These are phyloP conservation scores for Dryas drummondii DNA, from an alignment of 306 rosid genomes.

Conservation along the genomic window DNA sequence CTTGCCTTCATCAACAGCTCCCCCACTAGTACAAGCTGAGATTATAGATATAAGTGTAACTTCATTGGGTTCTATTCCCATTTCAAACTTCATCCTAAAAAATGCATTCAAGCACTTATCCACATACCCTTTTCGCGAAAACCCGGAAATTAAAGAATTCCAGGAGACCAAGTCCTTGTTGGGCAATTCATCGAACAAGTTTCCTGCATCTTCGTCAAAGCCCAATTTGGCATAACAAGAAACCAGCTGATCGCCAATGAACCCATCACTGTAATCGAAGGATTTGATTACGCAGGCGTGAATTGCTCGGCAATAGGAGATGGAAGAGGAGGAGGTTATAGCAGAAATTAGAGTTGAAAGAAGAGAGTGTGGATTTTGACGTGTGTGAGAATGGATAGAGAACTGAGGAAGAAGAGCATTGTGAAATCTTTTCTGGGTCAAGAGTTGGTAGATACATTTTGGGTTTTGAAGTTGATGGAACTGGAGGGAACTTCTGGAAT, in stretches of 20 bases:
- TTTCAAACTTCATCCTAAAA: slow-evolving; percentile 42
- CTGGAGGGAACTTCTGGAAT: background rate
- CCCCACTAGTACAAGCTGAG: slow-evolving; percentile 50
- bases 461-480: slow-evolving; percentile 7
- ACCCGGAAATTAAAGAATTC: slow-evolving; percentile 72
- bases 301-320: slow-evolving; percentile 45
- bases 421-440: slow-evolving; percentile 17
- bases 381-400: background rate
- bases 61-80: slow-evolving; percentile 45
- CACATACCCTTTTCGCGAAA: slow-evolving; percentile 43
- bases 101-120: slow-evolving; percentile 47
- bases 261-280: slow-evolving; percentile 57
- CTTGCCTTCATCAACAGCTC: slow-evolving; percentile 43
- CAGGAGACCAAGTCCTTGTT: slow-evolving; percentile 60
- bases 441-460: slow-evolving; percentile 21
- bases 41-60: slow-evolving; percentile 50
- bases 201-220: slow-evolving; percentile 44
- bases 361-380: slow-evolving; percentile 29
- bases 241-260: slow-evolving; percentile 71
- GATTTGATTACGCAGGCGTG: slow-evolving; percentile 68
- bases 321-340: slow-evolving; percentile 45
- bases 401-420: slow-evolving; percentile 10
- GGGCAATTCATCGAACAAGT: slow-evolving; percentile 65
- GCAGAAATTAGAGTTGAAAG: slow-evolving; percentile 47
- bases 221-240: slow-evolving; percentile 51